A percentile compares a stretch with the other conserved stretches of the same genome.
These are phyloP conservation scores for Boletus sp. DNA, from an alignment of 1,284 basidiomycete genomes.

Conservation along the genomic window DNA sequence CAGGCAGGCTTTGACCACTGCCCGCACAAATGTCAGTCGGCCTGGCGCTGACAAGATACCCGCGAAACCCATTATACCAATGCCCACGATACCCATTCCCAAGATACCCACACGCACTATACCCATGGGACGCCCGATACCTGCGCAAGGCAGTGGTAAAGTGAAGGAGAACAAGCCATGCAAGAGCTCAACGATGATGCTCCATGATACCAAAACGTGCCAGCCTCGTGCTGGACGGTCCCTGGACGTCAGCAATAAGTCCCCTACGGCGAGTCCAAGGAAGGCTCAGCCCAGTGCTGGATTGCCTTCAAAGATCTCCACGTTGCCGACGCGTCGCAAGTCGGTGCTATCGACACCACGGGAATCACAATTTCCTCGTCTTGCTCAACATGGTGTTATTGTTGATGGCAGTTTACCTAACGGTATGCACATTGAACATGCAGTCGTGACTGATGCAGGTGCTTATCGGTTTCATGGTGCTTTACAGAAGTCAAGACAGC, in stretches of 20 bases:
- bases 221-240: slow-evolving; percentile 7
- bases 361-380: background rate
- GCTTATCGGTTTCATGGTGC: slow-evolving; percentile 8
- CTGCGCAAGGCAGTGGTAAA: slow-evolving; percentile 13
- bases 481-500: slow-evolving; percentile 11
- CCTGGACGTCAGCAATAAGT: slow-evolving; percentile 2
- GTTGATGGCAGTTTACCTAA: background rate
- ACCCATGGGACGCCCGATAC: slow-evolving; percentile 7
- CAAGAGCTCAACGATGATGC: slow-evolving; percentile 7
- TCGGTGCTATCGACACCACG: slow-evolving; percentile 14
- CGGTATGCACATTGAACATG: slow-evolving; percentile 6
- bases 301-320: slow-evolving; percentile 3
- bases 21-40: slow-evolving; percentile 1
- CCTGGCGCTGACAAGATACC: slow-evolving; percentile 11
- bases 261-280: slow-evolving; percentile 3
- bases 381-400: background rate
- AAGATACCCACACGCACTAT: slow-evolving; percentile 8
- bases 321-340: slow-evolving; percentile 4
- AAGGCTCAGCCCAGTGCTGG: slow-evolving; percentile 5
- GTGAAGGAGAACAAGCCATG: slow-evolving; percentile 22
- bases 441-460: background rate
- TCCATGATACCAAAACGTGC: slow-evolving; percentile 1
- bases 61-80: slow-evolving; percentile 6
- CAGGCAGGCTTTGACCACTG: slow-evolving; percentile 1
- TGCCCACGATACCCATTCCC: too few relatives aligned